These are phyloP conservation scores for Pestalotiopsis sp. DNA, from an alignment of 2,329 filamentous ascomycete species.

Conservation along the genomic window DNA sequence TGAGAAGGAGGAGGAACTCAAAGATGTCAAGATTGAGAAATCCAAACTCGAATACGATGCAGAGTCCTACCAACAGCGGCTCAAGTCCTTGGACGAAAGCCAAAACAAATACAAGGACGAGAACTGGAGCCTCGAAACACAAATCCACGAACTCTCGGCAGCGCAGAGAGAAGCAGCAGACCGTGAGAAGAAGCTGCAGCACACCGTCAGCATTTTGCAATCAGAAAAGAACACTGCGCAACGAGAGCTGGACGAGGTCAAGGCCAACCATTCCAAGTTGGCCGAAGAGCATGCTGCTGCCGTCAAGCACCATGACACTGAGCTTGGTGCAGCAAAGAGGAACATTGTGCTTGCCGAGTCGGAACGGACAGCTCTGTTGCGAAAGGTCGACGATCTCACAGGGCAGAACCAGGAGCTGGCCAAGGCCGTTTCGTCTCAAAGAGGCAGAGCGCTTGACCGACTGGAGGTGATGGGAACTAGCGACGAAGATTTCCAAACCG, in stretches of 20 bases:
- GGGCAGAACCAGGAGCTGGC: conserved; percentile 91
- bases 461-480: conserved; percentile 61
- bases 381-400: conserved; percentile 85
- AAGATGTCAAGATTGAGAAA: conserved; percentile 73
- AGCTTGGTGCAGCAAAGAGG: conserved; percentile 81
- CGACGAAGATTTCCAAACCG: conserved; percentile 66
- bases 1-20: conserved; percentile 86
- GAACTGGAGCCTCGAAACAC: conserved; percentile 96
- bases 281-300: conserved; percentile 76
- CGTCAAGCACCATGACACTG: conserved; percentile 85
- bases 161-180: conserved; percentile 76
- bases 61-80: conserved; percentile 76
- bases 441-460: conserved; percentile 68
- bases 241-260: conserved; percentile 89
- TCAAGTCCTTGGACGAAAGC: conserved; percentile 86
- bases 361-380: conserved; percentile 77
- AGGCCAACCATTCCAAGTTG: conserved; percentile 76
- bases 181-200: conserved; percentile 79
- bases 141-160: conserved; percentile 80
- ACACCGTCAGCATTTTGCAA: conserved; percentile 69
- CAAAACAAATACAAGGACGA: conserved; percentile 97
- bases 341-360: conserved; percentile 77
- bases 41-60: conserved; percentile 81
- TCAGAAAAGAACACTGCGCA: conserved; percentile 78
- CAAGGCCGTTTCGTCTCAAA: conserved; percentile 74